Conservation (phyloP, 345 rosid species). For the Jatropha curcas region DNA sequence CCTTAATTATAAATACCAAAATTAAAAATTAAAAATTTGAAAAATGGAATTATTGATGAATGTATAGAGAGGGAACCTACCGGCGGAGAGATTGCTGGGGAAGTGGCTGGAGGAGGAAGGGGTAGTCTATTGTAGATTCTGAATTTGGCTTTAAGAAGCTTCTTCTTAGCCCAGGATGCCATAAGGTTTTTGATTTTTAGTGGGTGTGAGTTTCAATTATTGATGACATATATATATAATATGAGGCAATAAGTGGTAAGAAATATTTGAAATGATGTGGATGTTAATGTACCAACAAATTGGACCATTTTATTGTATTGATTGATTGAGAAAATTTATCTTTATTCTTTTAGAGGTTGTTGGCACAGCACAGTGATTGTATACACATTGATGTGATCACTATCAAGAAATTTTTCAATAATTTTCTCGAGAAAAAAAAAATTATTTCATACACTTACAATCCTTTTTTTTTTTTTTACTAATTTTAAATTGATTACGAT, state of each 20-base stretch:
- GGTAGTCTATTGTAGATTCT: not conserved
- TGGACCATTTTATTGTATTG: conserved; percentile 14
- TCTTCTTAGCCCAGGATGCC: conserved; percentile 20
- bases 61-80: not conserved
- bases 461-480: too few relatives aligned
- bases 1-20: too few relatives aligned
- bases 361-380: conserved; percentile 13
- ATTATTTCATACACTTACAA: too few relatives aligned
- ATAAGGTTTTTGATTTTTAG: not conserved
- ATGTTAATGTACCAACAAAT: not conserved
- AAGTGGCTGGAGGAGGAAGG: not conserved
- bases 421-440: too few relatives aligned
- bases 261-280: not conserved
- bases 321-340: conserved; percentile 18
- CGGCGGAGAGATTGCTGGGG: conserved; percentile 6
- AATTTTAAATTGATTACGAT: too few relatives aligned
- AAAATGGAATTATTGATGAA: too few relatives aligned
- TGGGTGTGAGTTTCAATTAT: not conserved
- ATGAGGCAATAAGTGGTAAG: not conserved
- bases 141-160: conserved; percentile 10
- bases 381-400: not conserved
- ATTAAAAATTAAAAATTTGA: too few relatives aligned
- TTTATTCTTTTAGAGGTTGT: too few relatives aligned
- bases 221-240: too few relatives aligned
- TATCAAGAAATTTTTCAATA: too few relatives aligned